Percentiles rank a stretch among this genome's conserved stretches.
Evolutionary conservation across 2,329 filamentous ascomycete species (phyloP).

Genomic region (Daldinia eschscholtzii): DNA sequence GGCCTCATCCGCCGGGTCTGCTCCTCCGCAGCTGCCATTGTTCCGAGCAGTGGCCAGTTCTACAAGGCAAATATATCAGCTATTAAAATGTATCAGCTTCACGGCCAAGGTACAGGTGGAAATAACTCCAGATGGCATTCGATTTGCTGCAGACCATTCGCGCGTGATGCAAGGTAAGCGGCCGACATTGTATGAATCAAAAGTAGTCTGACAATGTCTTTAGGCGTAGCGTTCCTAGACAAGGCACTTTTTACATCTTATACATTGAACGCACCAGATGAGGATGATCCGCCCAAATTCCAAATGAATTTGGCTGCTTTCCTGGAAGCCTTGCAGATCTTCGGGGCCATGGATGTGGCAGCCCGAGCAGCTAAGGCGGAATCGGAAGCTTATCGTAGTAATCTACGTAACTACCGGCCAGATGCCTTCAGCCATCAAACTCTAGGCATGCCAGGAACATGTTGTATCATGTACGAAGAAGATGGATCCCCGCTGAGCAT

Average conservation of each 20-base stretch:
- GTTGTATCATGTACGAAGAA: conserved; percentile 81
- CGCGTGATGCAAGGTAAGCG: conserved; percentile 87
- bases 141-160: conserved; percentile 88
- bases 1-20: conserved; percentile 44
- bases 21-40: conserved; percentile 60
- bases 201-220: conserved; percentile 39
- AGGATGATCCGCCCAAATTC: conserved; percentile 74
- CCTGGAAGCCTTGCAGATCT: conserved; percentile 94
- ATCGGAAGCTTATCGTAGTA: conserved; percentile 71
- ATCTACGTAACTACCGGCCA: conserved; percentile 70
- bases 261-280: conserved; percentile 69
- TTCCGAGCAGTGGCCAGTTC: conserved; percentile 84
- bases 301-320: conserved; percentile 89
- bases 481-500: conserved; percentile 85
- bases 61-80: conserved; percentile 78
- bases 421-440: conserved; percentile 87
- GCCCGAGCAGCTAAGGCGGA: conserved; percentile 70
- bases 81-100: conserved; percentile 70
- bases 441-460: conserved; percentile 86
- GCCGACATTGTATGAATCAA: conserved; percentile 25
- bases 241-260: conserved; percentile 91
- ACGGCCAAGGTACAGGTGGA: conserved; percentile 72
- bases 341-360: conserved; percentile 82
- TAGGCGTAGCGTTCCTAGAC: conserved; percentile 85
- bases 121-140: conserved; percentile 85